Evolutionary conservation across 1,284 basidiomycete species (phyloP), one percentile per base, ranked within the genome.

Genomic region (Ceratobasidium sp.): DNA sequence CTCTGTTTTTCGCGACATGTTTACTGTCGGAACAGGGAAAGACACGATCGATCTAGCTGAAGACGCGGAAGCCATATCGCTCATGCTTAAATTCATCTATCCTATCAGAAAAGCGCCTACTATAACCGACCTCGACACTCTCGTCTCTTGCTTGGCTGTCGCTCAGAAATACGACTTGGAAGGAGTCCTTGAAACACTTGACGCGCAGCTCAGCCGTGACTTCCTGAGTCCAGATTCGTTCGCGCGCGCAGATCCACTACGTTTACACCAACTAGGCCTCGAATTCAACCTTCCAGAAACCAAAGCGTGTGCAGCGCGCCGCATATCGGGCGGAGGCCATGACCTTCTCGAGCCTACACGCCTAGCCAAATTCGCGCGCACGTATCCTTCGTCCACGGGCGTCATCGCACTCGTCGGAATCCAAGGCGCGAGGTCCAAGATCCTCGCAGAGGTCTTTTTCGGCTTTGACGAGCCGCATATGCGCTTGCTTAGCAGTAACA

Each of bases 1-100:
- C 1, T 29, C 74, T 27, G 74, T 75, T 31, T 76, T 75, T 29
- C 45, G 56, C 17, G 62, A 71, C 54, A 76, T 76, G 76, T 73
- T 75, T 53, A 48, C 45, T 15, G 31, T 74, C 6, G 73, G 73
- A 4, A 33, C 48, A 1, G 57, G 24, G 7, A 36, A 47, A 29
- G 33, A 45, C 14, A 22, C 44, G 11, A 45, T 71, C 36, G n/a
- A 47, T 22, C 14, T 71, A 27, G 17, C 54, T n/a, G 66, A 71
- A 29, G 22, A 71, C 53, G 51, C 53, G 11, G 2, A 56, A 45
- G 44, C 41, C 14, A 31, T 71, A 29, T 71, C 53, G 4, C 31
- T 48, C 53, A 71, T 71, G 53, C 66, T 71, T 8, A 24, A 57
- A 33, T 71, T 71, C 44, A 71, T 59, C n/a, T 71, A 71, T 48